Conservation (phyloP, 768 basidiomycete species). For the Agaricus sinodeliciosus region DNA sequence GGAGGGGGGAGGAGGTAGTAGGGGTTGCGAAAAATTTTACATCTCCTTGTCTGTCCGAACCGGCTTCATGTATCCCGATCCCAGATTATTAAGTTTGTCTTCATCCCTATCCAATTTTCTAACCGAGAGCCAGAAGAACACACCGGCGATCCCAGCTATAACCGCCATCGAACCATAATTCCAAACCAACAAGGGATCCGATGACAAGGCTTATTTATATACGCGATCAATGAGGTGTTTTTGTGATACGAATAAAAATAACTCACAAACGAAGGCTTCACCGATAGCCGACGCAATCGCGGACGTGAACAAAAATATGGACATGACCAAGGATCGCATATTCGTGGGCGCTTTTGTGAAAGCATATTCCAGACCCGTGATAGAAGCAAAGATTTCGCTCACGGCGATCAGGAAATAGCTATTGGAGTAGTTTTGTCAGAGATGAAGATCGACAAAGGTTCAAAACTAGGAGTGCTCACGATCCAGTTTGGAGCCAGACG, state of each 20-base stretch:
- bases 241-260: background rate
- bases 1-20: background rate
- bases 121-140: constrained; percentile 49
- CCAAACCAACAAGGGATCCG: constrained; percentile 71
- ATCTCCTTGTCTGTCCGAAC: background rate
- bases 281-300: constrained; percentile 49
- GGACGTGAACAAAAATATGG: constrained; percentile 51
- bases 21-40: background rate
- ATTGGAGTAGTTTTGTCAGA: background rate
- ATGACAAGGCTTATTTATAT: constrained; percentile 43
- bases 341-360: constrained; percentile 84
- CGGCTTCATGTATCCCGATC: background rate
- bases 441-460: background rate
- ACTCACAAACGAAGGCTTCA: constrained; percentile 67
- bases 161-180: constrained; percentile 60
- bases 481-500: constrained; percentile 73
- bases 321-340: constrained; percentile 85
- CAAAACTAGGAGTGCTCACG: constrained; percentile 24
- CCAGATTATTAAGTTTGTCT: constrained; percentile 57
- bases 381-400: constrained; percentile 74
- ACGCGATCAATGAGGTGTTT: background rate
- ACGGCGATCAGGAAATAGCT: constrained; percentile 64
- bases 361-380: constrained; percentile 81
- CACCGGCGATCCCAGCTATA: constrained; percentile 44
- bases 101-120: constrained; percentile 46